Base-by-base conservation (phyloP, 768 basidiomycete genomes). In the Tulasnella sp. region DNA sequence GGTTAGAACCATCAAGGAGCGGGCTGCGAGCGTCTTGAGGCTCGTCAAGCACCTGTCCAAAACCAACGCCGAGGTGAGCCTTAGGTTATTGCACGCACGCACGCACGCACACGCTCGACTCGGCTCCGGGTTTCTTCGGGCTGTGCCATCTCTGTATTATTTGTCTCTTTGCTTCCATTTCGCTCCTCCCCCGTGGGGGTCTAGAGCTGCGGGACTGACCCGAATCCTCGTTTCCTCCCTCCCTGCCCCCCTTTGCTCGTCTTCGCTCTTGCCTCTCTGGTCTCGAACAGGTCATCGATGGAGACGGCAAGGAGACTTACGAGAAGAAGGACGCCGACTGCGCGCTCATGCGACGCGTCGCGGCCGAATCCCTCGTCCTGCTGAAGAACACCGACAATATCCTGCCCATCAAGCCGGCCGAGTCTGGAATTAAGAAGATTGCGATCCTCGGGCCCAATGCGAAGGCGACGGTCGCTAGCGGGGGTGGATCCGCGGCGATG, bases 361-460 rank as follows among this genome's bases (percentile, higher is more conserved):
- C 91, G 4, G 87, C 87, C 1, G 88, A 90, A 55, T 87, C 89
- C 0, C 20, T 51, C 11, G 91, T 92, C 16, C 83, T 92, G 35
- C 85, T 93, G 57, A 90, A 90, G 84, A 93, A 93, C 82, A 83
- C 88, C 26, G 82, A 83, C 16, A 81, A 83, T 2, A 81, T 91
- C 26, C 84, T 93, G 23, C 92, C 92, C 5, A 79, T 92, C 7
- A 81, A 82, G 29, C 73, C 83, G 6, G 79, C 78, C 35, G 51
- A 51, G 6, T 23, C 51, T 20, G 46, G 80, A 69, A 83, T 86
- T 51, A 87, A 86, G 80, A 88, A 85, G 78, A 84, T 93, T 51
- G 90, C 89, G 5, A 85, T 92, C 72, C 90, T 92, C 77, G 91
- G 91, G 0, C 90, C 91, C 1, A 92, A 92, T 83, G 89, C 89